A percentile compares a stretch with the other conserved stretches of the same genome.
Conservation (phyloP, 2,329 filamentous ascomycete genomes). For the Scytalidium lignicola region DNA sequence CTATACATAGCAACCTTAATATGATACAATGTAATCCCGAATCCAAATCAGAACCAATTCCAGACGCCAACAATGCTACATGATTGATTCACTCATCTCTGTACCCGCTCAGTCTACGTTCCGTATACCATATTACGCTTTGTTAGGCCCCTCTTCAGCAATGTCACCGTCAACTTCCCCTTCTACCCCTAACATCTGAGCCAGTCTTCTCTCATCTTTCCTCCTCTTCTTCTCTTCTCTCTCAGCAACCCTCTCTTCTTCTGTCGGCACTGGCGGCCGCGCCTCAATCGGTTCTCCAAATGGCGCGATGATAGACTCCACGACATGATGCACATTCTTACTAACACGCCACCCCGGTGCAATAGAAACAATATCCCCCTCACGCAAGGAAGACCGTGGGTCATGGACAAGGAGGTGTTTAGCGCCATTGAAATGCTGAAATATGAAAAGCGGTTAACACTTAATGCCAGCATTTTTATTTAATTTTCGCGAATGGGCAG, state of each 20-base stretch:
- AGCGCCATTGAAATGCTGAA: conserved; percentile 58
- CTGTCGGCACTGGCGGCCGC: conserved; percentile 59
- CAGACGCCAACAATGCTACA: neutral
- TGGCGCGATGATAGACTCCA: conserved; percentile 70
- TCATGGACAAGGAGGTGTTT: conserved; percentile 71
- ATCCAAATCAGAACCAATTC: neutral
- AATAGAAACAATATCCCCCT: conserved; percentile 72
- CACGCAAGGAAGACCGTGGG: conserved; percentile 65
- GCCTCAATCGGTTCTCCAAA: conserved; percentile 58
- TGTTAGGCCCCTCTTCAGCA: conserved; percentile 7
- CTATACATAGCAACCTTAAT: neutral
- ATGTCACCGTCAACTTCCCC: conserved; percentile 20
- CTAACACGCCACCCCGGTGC: conserved; percentile 59
- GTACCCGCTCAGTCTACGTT: neutral
- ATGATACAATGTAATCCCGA: neutral
- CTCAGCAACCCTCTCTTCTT: conserved; percentile 54
- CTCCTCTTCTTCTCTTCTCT: conserved; percentile 48
- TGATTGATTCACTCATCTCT: neutral
- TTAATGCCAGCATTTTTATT: too few species aligned
- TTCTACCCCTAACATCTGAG: conserved; percentile 21
- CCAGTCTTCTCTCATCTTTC: conserved; percentile 49
- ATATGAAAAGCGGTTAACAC: conserved; percentile 31
- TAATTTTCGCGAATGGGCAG: too few species aligned
- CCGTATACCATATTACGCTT: neutral
- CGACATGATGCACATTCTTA: conserved; percentile 66